Percentiles rank a stretch among this genome's conserved stretches.
Conservation (phyloP, 495 filamentous ascomycete genomes). For the Pseudomonodictys pantanalensis region DNA sequence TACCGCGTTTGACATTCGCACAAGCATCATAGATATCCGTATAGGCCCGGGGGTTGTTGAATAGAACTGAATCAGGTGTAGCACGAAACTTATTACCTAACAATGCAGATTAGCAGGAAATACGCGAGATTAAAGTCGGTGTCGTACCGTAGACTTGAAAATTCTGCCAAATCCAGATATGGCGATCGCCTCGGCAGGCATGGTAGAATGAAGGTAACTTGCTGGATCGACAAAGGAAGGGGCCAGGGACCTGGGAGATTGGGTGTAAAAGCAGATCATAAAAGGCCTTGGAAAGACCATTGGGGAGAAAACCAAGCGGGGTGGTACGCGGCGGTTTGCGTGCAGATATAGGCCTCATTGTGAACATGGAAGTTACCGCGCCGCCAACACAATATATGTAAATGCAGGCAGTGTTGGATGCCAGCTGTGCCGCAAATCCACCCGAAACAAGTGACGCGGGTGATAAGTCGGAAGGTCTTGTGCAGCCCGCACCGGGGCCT, state of each 20-base stretch:
- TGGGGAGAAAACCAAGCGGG: too few species aligned
- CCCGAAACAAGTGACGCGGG: too few species aligned
- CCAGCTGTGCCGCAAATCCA: too few species aligned
- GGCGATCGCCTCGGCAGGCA: constrained; percentile 26
- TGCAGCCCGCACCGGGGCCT: too few species aligned
- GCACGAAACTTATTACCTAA: constrained; percentile 32
- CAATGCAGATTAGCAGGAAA: neutral
- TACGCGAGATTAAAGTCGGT: neutral
- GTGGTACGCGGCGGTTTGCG: too few species aligned
- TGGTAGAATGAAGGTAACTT: constrained; percentile 31
- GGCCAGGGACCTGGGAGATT: constrained; percentile 28
- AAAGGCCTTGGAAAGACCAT: neutral
- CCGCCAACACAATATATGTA: too few species aligned
- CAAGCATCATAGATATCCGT: constrained; percentile 37
- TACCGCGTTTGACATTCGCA: constrained; percentile 34
- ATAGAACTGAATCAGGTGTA: constrained; percentile 34
- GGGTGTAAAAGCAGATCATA: constrained; percentile 36
- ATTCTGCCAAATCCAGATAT: constrained; percentile 33
- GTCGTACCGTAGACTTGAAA: constrained; percentile 32
- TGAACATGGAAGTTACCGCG: too few species aligned
- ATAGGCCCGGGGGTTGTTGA: constrained; percentile 21
- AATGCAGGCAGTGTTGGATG: too few species aligned
- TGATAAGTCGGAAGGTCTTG: too few species aligned
- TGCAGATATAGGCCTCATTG: too few species aligned
- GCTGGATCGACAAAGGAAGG: constrained; percentile 19